These are phyloP conservation scores for Rosa persica DNA, from an alignment of 306 rosid species.

Conservation along the genomic window DNA sequence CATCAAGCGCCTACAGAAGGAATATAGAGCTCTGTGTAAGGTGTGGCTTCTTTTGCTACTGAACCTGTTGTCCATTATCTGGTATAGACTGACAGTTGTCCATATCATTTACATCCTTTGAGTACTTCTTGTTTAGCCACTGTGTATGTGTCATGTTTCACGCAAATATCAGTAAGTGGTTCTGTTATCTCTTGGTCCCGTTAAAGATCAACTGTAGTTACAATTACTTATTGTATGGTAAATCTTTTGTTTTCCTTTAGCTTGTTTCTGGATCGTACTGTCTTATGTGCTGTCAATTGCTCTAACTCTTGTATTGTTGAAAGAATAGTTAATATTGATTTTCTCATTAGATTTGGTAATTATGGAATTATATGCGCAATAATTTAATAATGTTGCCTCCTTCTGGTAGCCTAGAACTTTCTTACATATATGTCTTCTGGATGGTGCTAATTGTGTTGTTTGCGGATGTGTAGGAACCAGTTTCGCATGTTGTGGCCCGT, in stretches of 20 bases:
- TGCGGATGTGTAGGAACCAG: constrained; percentile 76
- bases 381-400: not conserved
- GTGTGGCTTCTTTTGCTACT: constrained; percentile 40
- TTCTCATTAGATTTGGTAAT: not conserved
- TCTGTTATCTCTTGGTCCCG: not conserved
- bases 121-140: not conserved
- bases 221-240: too few species aligned
- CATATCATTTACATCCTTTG: not conserved
- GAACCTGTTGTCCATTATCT: constrained; percentile 12
- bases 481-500: constrained; percentile 89
- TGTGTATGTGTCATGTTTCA: not conserved
- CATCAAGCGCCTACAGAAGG: constrained; percentile 94
- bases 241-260: not conserved
- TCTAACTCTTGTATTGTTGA: not conserved
- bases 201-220: not conserved
- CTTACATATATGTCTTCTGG: constrained; percentile 6
- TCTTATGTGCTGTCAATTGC: not conserved
- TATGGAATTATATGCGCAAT: not conserved
- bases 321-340: not conserved
- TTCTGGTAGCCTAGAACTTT: constrained; percentile 5
- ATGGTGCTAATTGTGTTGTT: constrained; percentile 31
- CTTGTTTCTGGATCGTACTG: not conserved
- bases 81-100: not conserved
- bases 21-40: constrained; percentile 98
- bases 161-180: not conserved